Evolutionary conservation across 768 basidiomycete species (phyloP).

Genomic region (Gloeophyllum trabeum): DNA sequence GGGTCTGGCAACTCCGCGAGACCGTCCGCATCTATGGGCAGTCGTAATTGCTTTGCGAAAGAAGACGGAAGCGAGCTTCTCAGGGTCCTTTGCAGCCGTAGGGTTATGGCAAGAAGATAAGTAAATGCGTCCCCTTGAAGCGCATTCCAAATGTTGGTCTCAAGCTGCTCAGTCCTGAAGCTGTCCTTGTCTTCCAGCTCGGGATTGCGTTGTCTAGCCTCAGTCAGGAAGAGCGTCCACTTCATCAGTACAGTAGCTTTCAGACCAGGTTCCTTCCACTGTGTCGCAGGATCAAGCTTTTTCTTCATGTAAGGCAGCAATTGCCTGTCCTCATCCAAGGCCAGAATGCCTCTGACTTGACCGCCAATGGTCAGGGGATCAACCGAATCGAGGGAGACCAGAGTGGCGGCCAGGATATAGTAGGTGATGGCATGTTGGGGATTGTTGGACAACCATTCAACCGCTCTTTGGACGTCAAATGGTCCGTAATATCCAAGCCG

Average conservation of each 20-base stretch:
- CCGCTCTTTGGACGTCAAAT: slow-evolving; percentile 45
- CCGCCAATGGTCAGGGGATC: slow-evolving; percentile 39
- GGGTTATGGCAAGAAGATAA: slow-evolving; percentile 51
- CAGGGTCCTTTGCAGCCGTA: slow-evolving; percentile 39
- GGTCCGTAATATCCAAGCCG: slow-evolving; percentile 50
- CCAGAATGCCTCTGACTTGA: slow-evolving; percentile 33
- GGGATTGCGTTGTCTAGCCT: slow-evolving; percentile 58
- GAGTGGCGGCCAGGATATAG: slow-evolving; percentile 55
- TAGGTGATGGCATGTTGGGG: slow-evolving; percentile 59
- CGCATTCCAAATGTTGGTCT: slow-evolving; percentile 72
- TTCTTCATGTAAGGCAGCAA: slow-evolving; percentile 49
- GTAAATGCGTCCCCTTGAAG: slow-evolving; percentile 76
- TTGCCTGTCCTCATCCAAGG: slow-evolving; percentile 30
- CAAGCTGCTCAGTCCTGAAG: slow-evolving; percentile 69
- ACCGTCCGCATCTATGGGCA: slow-evolving; percentile 23
- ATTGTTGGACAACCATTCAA: slow-evolving; percentile 63
- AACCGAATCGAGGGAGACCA: slow-evolving; percentile 56
- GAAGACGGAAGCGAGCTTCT: slow-evolving; percentile 17
- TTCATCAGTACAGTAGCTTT: slow-evolving; percentile 70
- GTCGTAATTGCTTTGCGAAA: slow-evolving; percentile 12
- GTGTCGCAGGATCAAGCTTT: slow-evolving; percentile 34
- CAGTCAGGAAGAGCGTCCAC: slow-evolving; percentile 81
- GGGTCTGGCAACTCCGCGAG: slow-evolving; percentile 27
- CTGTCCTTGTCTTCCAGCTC: slow-evolving; percentile 52
- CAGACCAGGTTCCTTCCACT: slow-evolving; percentile 63